Conservation (phyloP, 495 filamentous ascomycete genomes). For the Penicillium soppii region DNA sequence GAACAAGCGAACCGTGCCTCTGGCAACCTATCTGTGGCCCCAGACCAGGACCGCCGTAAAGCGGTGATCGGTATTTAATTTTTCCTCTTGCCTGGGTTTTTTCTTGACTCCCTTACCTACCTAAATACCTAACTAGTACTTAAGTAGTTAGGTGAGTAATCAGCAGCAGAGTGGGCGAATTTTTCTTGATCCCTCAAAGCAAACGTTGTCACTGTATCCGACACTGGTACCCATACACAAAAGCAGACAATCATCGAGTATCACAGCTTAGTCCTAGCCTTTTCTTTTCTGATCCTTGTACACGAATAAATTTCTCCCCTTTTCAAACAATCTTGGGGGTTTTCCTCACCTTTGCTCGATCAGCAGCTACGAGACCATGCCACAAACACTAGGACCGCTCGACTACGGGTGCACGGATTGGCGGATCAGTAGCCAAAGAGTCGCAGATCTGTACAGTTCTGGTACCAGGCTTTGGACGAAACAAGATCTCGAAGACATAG, state of each 20-base stretch:
- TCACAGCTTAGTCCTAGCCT: slow-evolving; percentile 14
- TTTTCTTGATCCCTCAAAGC: slow-evolving; percentile 12
- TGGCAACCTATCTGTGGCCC: slow-evolving; percentile 6
- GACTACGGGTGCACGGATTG: slow-evolving; percentile 37
- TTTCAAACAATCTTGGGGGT: slow-evolving; percentile 11
- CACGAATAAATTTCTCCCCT: slow-evolving; percentile 10
- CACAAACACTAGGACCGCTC: slow-evolving; percentile 28
- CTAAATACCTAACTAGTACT: too few relatives aligned
- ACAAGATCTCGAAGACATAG: slow-evolving; percentile 37
- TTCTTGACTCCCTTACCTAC: too few relatives aligned
- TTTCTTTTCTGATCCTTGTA: slow-evolving; percentile 12
- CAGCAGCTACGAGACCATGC: slow-evolving; percentile 24
- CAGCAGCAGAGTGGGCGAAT: slow-evolving; percentile 10
- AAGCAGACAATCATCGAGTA: slow-evolving; percentile 12
- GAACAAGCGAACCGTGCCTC: slow-evolving; percentile 8
- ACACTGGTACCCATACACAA: slow-evolving; percentile 10
- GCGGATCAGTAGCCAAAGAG: slow-evolving; percentile 37
- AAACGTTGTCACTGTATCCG: slow-evolving; percentile 11
- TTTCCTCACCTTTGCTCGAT: slow-evolving; percentile 20
- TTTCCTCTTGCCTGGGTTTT: too few relatives aligned
- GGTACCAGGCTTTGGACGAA: slow-evolving; percentile 38
- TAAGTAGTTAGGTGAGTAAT: slow-evolving; percentile 4
- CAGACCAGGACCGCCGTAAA: too few relatives aligned
- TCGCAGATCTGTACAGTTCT: slow-evolving; percentile 36
- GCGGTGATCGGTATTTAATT: too few relatives aligned